Evolutionary conservation across 2,329 filamentous ascomycete genomes (phyloP).

Genomic region (Exophiala lecanii-corni): DNA sequence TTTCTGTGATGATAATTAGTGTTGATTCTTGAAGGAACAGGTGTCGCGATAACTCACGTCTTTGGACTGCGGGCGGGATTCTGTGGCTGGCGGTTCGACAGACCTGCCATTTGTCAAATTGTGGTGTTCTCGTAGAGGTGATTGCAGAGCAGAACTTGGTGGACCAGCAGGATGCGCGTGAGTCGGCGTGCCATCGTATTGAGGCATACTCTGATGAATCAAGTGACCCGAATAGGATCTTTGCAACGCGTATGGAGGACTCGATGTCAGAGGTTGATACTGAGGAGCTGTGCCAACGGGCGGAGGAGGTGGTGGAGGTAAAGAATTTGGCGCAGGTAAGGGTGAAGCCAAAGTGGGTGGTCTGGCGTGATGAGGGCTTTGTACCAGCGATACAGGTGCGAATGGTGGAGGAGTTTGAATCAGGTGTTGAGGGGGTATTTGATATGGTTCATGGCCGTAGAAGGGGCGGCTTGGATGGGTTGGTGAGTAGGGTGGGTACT

Average conservation of each 20-base stretch:
- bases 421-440: slow-evolving; percentile 27
- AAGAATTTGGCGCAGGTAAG: slow-evolving; percentile 29
- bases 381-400: slow-evolving; percentile 32
- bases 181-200: slow-evolving; percentile 35
- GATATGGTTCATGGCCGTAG: slow-evolving; percentile 40
- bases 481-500: slow-evolving; percentile 40
- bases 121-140: slow-evolving; percentile 39
- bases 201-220: slow-evolving; percentile 30
- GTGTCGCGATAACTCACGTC: slow-evolving; percentile 30
- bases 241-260: slow-evolving; percentile 20
- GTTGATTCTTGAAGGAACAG: slow-evolving; percentile 1
- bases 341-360: slow-evolving; percentile 36
- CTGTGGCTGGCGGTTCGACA: slow-evolving; percentile 30
- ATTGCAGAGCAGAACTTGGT: slow-evolving; percentile 37
- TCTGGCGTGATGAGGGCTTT: slow-evolving; percentile 38
- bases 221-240: slow-evolving; percentile 21
- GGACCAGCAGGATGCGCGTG: slow-evolving; percentile 40
- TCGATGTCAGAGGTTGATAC: slow-evolving; percentile 22
- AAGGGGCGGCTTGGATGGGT: slow-evolving; percentile 40
- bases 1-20: slow-evolving; percentile 48
- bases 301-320: slow-evolving; percentile 17
- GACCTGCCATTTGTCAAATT: slow-evolving; percentile 33
- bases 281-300: slow-evolving; percentile 17
- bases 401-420: slow-evolving; percentile 42
- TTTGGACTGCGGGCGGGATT: slow-evolving; percentile 37